These are phyloP conservation scores for Fusarium sulawesiense DNA, from an alignment of 2,329 filamentous ascomycete species.

Conservation along the genomic window DNA sequence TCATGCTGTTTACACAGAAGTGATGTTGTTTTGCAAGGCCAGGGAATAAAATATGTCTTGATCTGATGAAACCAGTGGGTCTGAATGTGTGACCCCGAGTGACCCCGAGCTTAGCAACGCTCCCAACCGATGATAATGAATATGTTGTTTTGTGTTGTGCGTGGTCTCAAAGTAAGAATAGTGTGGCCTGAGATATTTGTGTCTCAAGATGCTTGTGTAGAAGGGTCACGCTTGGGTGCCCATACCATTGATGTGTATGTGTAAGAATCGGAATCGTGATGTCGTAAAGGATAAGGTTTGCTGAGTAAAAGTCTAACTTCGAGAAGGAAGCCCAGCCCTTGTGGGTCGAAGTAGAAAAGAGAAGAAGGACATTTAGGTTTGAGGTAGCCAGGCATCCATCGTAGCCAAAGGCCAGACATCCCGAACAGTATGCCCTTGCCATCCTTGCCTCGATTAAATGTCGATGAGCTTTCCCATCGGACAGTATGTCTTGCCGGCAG, in stretches of 20 bases:
- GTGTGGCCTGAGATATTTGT: background rate
- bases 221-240: background rate
- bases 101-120: background rate
- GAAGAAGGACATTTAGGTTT: background rate
- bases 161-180: too few species aligned
- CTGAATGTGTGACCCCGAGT: background rate
- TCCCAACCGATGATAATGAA: background rate
- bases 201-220: background rate
- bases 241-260: background rate
- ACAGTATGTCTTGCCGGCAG: background rate
- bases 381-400: background rate
- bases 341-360: background rate
- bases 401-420: background rate
- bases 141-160: background rate
- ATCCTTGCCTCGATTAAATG: background rate
- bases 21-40: background rate
- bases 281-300: background rate
- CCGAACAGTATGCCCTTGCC: background rate
- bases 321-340: background rate
- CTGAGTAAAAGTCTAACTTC: rapidly evolving
- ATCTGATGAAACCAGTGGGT: background rate
- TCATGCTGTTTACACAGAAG: background rate
- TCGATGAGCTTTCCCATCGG: background rate
- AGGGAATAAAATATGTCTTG: background rate
- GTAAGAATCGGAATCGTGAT: background rate